Conservation (phyloP, 2,329 filamentous ascomycete genomes). For the Aspergillus jensenii region DNA sequence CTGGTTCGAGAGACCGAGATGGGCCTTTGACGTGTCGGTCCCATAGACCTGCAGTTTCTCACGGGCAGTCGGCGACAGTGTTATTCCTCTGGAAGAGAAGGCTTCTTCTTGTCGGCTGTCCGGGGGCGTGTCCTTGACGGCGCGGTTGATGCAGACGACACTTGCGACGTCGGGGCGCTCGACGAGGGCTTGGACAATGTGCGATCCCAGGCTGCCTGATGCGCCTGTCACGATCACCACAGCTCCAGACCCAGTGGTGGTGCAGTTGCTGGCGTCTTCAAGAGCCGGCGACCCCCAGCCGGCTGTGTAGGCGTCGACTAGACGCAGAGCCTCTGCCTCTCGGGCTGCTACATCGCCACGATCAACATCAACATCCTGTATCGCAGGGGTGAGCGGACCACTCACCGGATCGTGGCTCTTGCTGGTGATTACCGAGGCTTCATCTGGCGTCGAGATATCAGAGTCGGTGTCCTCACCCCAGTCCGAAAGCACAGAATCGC, state of each 20-base stretch:
- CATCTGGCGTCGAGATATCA: neutral
- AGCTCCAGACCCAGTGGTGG: neutral
- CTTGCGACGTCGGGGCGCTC: constrained; percentile 25
- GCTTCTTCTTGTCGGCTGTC: constrained; percentile 36
- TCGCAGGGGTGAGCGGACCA: neutral
- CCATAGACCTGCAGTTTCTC: constrained; percentile 49
- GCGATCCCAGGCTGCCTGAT: constrained; percentile 41
- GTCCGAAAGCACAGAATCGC: neutral
- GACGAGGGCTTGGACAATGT: constrained; percentile 39
- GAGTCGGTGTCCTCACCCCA: neutral
- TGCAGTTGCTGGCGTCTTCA: neutral
- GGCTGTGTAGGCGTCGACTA: neutral
- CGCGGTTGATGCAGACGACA: constrained; percentile 51
- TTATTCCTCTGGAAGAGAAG: constrained; percentile 25
- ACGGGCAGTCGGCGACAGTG: constrained; percentile 11
- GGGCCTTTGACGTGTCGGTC: constrained; percentile 49
- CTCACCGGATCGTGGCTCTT: neutral
- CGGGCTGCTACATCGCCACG: neutral
- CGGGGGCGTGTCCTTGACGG: constrained; percentile 23
- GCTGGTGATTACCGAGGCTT: neutral
- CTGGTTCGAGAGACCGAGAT: constrained; percentile 47
- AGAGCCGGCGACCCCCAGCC: neutral
- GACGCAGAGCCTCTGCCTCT: neutral
- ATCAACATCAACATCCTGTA: neutral
- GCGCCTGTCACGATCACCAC: constrained; percentile 44